Evolutionary conservation across 2,329 filamentous ascomycete genomes (phyloP).

Genomic region (Teratosphaeriaceae sp.): DNA sequence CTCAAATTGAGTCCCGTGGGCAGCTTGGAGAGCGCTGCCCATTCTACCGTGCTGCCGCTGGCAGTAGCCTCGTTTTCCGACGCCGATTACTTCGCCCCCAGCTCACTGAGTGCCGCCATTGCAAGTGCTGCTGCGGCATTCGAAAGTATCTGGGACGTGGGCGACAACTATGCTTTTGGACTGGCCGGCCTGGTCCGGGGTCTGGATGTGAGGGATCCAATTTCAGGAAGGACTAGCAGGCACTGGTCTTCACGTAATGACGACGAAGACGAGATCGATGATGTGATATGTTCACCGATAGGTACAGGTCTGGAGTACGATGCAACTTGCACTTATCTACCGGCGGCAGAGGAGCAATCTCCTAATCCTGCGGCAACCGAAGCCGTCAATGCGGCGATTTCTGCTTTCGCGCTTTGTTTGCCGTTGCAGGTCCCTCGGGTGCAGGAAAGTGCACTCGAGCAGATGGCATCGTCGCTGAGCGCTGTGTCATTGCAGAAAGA

Average conservation of each 20-base stretch:
- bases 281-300: constrained; percentile 53
- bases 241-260: constrained; percentile 41
- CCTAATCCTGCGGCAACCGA: constrained; percentile 82
- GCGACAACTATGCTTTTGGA: constrained; percentile 91
- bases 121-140: constrained; percentile 84
- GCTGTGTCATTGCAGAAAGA: constrained; percentile 75
- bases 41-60: constrained; percentile 84
- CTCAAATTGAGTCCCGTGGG: constrained; percentile 81
- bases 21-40: constrained; percentile 76
- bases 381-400: constrained; percentile 89
- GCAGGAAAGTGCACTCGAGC: constrained; percentile 92
- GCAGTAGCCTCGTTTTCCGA: constrained; percentile 91
- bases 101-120: constrained; percentile 82
- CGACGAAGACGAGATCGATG: constrained; percentile 59
- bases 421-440: constrained; percentile 85
- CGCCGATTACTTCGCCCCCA: constrained; percentile 79
- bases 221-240: constrained; percentile 55
- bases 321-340: constrained; percentile 70
- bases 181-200: constrained; percentile 79
- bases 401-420: constrained; percentile 85
- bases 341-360: constrained; percentile 28
- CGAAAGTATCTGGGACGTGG: constrained; percentile 90
- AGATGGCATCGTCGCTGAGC: constrained; percentile 82
- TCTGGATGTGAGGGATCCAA: constrained; percentile 62
- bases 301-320: constrained; percentile 86